Evolutionary conservation across 306 rosid genomes (phyloP), one percentile per base, ranked within the genome.

Genomic region (Lagenaria siceraria): DNA sequence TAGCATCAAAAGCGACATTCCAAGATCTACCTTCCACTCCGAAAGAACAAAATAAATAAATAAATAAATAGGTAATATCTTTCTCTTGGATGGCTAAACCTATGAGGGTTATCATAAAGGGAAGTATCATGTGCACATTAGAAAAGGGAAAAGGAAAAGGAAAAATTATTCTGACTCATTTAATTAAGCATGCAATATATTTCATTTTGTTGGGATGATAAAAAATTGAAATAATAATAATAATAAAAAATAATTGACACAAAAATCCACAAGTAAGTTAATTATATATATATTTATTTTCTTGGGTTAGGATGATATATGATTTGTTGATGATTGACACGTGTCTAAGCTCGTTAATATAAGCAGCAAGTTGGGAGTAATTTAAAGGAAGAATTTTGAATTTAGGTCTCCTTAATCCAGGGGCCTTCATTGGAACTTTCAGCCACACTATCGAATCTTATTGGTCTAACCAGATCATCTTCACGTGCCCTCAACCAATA

Each of bases 311-410:
- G 22, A 24, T 25, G 25, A 2, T 24, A 27, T 27, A 72, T 72
- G 77, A 72, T 72, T 72, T 72, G 77, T 72, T 72, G 77, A 72
- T 72, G 7, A 72, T 48, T 72, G 77, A 72, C 77, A 72, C 77
- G 60, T 72, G 77, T 25, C 77, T 72, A 27, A 51, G 59, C 42
- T 72, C 77, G 60, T 42, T 42, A 1, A 42, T 21, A 40, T 42
- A 13, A 68, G 74, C 74, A 68, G 14, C 74, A 42, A 72, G 31
- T 72, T 25, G 38, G 4, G 25, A 72, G 14, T 72, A 46, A 24
- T 46, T 72, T 72, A 72, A 27, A 13, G 0, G 0, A 27, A 4
- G 3, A n/a, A 19, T 12, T 21, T 70, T 72, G 42, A 72, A 72
- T 48, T 70, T 22, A 35, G 75, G 75, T 70, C 36, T 65, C 75